These are phyloP conservation scores for Botrytis tulipae DNA, from an alignment of 2,329 filamentous ascomycete species.

Conservation along the genomic window DNA sequence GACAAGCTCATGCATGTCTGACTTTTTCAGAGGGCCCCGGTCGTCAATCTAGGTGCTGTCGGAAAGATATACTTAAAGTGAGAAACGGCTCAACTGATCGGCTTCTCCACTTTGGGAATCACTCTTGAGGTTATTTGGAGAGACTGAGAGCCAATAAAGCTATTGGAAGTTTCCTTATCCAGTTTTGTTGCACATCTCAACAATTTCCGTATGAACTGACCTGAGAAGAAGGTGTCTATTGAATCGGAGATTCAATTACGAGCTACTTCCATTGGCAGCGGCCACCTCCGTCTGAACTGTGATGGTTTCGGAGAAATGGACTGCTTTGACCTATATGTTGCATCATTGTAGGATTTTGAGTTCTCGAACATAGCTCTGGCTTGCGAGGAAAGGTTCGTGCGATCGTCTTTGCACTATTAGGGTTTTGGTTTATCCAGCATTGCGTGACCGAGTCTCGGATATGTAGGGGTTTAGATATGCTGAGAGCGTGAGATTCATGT, in stretches of 20 bases:
- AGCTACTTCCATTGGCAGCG: background rate
- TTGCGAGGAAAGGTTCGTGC: background rate
- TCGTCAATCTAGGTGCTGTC: background rate
- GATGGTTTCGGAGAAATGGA: background rate
- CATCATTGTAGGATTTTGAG: background rate
- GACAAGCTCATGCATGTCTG: background rate
- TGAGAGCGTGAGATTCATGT: background rate
- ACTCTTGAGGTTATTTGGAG: background rate
- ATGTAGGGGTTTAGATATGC: background rate
- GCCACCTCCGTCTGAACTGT: background rate
- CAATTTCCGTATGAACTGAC: background rate
- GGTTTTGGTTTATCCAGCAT: background rate
- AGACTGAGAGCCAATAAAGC: background rate
- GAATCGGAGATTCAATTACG: background rate
- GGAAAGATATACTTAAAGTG: background rate
- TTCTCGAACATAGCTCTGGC: background rate
- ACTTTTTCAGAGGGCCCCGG: background rate
- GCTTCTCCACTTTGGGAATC: background rate
- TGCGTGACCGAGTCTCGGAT: background rate
- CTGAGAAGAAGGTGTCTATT: background rate
- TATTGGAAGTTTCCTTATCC: background rate
- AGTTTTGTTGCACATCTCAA: background rate
- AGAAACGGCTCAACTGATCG: background rate
- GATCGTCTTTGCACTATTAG: background rate
- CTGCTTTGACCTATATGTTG: background rate